Evolutionary conservation across 2,329 filamentous ascomycete genomes (phyloP), one percentile per base, ranked within the genome.

Genomic region (Chalaropsis ovoidea): DNA sequence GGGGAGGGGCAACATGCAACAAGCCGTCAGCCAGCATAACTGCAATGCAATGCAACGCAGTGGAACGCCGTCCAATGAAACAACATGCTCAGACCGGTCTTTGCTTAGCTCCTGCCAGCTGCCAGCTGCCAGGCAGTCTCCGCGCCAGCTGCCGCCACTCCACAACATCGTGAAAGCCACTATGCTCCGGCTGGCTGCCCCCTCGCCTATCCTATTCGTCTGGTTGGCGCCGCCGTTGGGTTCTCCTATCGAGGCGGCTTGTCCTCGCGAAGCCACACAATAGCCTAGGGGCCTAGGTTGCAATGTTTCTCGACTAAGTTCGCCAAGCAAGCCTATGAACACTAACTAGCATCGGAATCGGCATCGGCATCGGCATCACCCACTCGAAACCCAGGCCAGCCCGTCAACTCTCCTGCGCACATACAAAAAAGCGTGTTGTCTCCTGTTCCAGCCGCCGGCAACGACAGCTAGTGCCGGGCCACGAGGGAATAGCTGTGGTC

Each of bases 291-390:
- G 22, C 52, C 52, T 56, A 31, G 52, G 52, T 31, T 31, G 6
- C 24, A 56, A 31, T 56, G 52, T 56, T 56, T 56, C 52, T 56
- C 24, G 52, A 56, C 22, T 27, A 56, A 56, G 52, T 56, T 56
- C 52, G 52, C 52, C 52, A 56, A 56, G 52, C 22, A 56, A 27
- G 52, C 52, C 52, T 56, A 56, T 19, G 24, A 31, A 31, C 52
- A 56, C 52, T 56, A 56, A 27, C n/a, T n/a, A n/a, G n/a, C n/a
- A 54, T 54, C 49, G n/a, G 52, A 31, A 56, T 56, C 52, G 22
- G 22, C 2, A 31, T 31, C 31, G 31, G 31, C 24, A 27, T 56
- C 22, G 24, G 52, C 22, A 56, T 56, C 52, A 56, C 11, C 52
- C 52, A n/a, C 42, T 56, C 52, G 13, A 56, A 56, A 24, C 27